Conservation (phyloP, 2,329 filamentous ascomycete species). For the Cladosporium sphaerospermum region DNA sequence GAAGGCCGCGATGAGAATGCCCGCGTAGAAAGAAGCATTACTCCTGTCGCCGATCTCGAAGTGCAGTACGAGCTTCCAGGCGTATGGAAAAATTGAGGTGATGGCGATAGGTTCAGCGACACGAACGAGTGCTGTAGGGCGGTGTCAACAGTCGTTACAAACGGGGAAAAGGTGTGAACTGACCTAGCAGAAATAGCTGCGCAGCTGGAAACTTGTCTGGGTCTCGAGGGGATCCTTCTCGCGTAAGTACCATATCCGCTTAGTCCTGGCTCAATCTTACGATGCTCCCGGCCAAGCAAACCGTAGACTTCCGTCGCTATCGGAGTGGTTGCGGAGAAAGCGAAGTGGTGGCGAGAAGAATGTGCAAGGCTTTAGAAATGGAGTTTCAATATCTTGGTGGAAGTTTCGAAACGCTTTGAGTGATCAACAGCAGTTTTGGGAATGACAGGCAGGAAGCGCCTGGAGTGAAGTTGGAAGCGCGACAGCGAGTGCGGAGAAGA, state of each 20-base stretch:
- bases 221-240: constrained; percentile 50
- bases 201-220: constrained; percentile 71
- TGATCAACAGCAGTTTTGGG: neutral
- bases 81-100: constrained; percentile 89
- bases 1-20: constrained; percentile 80
- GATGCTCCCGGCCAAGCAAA: constrained; percentile 12
- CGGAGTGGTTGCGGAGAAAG: neutral
- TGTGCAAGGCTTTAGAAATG: neutral
- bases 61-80: constrained; percentile 73
- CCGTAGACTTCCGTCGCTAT: constrained; percentile 3
- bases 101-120: constrained; percentile 88
- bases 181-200: constrained; percentile 81
- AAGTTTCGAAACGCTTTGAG: neutral
- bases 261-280: constrained; percentile 17
- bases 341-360: neutral
- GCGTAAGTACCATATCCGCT: constrained; percentile 52
- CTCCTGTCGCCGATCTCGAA: constrained; percentile 65
- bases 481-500: neutral
- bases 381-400: neutral
- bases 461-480: neutral
- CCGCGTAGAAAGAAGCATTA: constrained; percentile 82
- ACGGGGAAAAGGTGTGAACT: constrained; percentile 26
- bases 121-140: constrained; percentile 70
- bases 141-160: neutral
- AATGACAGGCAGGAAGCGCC: neutral